Evolutionary conservation across 108 stramenopile species (phyloP), one percentile per base, ranked within the genome.

Genomic region (Nannochloropsis gaditana): DNA sequence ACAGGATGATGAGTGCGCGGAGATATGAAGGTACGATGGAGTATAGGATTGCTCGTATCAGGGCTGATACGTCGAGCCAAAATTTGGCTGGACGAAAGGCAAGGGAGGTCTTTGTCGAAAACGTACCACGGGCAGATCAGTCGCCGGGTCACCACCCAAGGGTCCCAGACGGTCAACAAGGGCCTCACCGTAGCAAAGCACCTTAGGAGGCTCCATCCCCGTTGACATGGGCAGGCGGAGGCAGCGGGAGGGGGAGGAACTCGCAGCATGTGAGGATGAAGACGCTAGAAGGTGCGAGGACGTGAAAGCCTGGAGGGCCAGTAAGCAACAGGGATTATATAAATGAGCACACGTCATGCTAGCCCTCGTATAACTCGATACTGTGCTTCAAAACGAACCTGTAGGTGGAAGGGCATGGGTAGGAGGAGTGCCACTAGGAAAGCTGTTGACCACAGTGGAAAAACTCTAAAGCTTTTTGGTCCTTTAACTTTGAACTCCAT

Each of bases 101-200:
- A 50, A 15, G 47, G 47, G 15, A 73, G 59, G 5, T 15, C 59
- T 4, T 4, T 4, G 8, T 15, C n/a, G 59, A 73, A 73, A 73
- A 73, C 59, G 59, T 73, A 73, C 59, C 59, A 73, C 59, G 59
- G 59, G 59, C 59, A 73, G n/a, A n/a, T 73, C 59, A 73, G 59
- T 73, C 5, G 59, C 59, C 15, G 59, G 59, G n/a, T 73, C 59
- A 4, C 59, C 59, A n/a, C 59, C 59, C 59, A 73, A 8, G 19
- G 59, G 59, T 15, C 59, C 59, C 59, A 73, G n/a, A n/a, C 59
- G 59, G n/a, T 73, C 59, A n/a, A 73, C 59, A 73, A 73, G 59
- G 59, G 59, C 59, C 6, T 73, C 59, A 1, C 59, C 59, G n/a
- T 73, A 73, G 59, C 59, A 73, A 15, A 73, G 59, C 59, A 73